Evolutionary conservation across 306 rosid genomes (phyloP).

Genomic region (Argentina anserina): DNA sequence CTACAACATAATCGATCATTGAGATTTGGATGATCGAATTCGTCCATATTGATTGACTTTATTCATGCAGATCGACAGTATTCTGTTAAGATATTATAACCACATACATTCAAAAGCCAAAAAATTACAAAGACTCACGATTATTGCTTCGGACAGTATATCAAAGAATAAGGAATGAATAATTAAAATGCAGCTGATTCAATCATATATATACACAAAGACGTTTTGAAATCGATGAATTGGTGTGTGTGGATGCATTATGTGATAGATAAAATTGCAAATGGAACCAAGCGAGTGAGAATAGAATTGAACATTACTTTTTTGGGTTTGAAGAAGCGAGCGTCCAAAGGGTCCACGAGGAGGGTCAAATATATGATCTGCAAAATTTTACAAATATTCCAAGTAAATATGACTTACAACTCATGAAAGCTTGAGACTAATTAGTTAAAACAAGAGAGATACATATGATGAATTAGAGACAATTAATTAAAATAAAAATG

Average conservation of each 20-base stretch:
- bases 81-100: not conserved
- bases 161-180: not conserved
- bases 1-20: not conserved
- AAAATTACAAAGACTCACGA: not conserved
- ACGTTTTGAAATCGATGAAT: not conserved
- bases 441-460: not conserved
- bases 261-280: not conserved
- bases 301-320: slow-evolving; percentile 31
- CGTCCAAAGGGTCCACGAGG: slow-evolving; percentile 43
- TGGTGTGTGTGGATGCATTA: slow-evolving; percentile 3
- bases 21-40: not conserved
- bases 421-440: not conserved
- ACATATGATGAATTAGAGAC: not conserved
- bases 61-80: not conserved
- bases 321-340: slow-evolving; percentile 71
- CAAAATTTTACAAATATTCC: slow-evolving; percentile 12
- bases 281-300: not conserved
- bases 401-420: not conserved
- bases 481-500: not conserved
- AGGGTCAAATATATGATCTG: slow-evolving; percentile 49
- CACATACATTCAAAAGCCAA: not conserved
- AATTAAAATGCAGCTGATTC: not conserved
- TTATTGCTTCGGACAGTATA: not conserved
- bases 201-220: not conserved
- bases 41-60: not conserved